These are phyloP conservation scores for Lodderomyces pseudojiufengensis DNA, from an alignment of 1,139 yeast species.

Conservation along the genomic window DNA sequence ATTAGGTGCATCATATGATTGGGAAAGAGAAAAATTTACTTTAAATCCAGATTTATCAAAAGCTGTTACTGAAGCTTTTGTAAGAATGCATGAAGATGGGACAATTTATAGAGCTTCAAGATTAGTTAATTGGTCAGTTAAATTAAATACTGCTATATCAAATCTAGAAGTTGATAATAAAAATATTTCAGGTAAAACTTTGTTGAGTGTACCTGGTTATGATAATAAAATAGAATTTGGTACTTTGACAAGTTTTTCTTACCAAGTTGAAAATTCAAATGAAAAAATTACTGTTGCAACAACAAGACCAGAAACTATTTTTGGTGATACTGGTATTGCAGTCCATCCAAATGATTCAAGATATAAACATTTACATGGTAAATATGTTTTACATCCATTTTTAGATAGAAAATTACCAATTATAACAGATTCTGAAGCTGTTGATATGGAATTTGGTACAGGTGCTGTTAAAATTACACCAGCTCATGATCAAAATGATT, in stretches of 20 bases:
- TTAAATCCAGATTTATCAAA: slow-evolving; percentile 72
- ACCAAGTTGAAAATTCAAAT: slow-evolving; percentile 82
- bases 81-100: slow-evolving; percentile 89
- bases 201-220: slow-evolving; percentile 83
- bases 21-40: slow-evolving; percentile 93
- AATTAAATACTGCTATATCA: slow-evolving; percentile 90
- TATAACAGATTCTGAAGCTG: slow-evolving; percentile 86
- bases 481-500: slow-evolving; percentile 97
- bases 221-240: slow-evolving; percentile 92
- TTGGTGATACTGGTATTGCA: slow-evolving; percentile 97
- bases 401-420: slow-evolving; percentile 83
- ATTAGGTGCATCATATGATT: slow-evolving; percentile 95
- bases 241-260: slow-evolving; percentile 89
- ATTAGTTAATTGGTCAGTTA: slow-evolving; percentile 95
- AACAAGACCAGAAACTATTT: slow-evolving; percentile 96
- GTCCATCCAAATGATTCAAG: slow-evolving; percentile 94
- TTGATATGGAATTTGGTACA: slow-evolving; percentile 98
- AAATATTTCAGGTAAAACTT: slow-evolving; percentile 77
- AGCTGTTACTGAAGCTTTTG: slow-evolving; percentile 90
- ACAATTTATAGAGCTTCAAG: slow-evolving; percentile 91
- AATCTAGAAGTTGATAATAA: slow-evolving; percentile 95
- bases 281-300: slow-evolving; percentile 92
- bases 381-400: slow-evolving; percentile 87
- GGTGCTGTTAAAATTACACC: slow-evolving; percentile 99
- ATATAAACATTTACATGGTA: slow-evolving; percentile 92